Evolutionary conservation across 805 yeast genomes (phyloP).

Genomic region (Saturnispora silvae): DNA sequence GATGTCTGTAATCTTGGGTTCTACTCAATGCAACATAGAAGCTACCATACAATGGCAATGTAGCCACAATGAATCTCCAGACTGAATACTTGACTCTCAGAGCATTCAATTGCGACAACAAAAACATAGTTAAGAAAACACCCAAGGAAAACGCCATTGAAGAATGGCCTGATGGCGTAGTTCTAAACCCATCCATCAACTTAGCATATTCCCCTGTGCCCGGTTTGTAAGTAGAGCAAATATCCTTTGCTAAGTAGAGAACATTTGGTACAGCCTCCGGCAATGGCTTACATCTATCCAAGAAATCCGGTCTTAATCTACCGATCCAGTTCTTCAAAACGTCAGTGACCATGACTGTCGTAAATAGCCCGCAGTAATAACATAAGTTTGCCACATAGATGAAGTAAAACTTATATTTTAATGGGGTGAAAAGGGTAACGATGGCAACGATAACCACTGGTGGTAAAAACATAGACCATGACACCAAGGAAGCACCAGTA

Average conservation of each 20-base stretch:
- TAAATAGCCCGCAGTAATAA: constrained; percentile 44
- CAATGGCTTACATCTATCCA: constrained; percentile 72
- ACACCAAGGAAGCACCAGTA: constrained; percentile 39
- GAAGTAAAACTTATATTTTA: constrained; percentile 45
- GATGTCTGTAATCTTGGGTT: constrained; percentile 90
- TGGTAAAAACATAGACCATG: constrained; percentile 48
- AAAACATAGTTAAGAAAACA: constrained; percentile 53
- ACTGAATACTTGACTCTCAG: constrained; percentile 36
- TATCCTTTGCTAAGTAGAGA: constrained; percentile 51
- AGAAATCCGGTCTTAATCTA: constrained; percentile 84
- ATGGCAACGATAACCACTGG: constrained; percentile 22
- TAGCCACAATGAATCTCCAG: constrained; percentile 49
- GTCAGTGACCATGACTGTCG: constrained; percentile 59
- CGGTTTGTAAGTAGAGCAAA: constrained; percentile 45
- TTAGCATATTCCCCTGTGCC: constrained; percentile 12
- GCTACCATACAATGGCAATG: constrained; percentile 58
- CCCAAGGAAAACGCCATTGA: constrained; percentile 60
- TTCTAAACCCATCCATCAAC: constrained; percentile 63
- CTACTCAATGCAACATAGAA: constrained; percentile 70
- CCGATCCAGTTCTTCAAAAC: constrained; percentile 77
- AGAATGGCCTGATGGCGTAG: constrained; percentile 79
- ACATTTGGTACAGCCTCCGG: constrained; percentile 44
- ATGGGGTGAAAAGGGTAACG: constrained; percentile 28
- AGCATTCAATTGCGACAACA: constrained; percentile 49
- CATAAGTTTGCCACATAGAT: constrained; percentile 61